phyloP scores from a whole-genome alignment of 148 eudicot species.

The Drosera capensis region DNA sequence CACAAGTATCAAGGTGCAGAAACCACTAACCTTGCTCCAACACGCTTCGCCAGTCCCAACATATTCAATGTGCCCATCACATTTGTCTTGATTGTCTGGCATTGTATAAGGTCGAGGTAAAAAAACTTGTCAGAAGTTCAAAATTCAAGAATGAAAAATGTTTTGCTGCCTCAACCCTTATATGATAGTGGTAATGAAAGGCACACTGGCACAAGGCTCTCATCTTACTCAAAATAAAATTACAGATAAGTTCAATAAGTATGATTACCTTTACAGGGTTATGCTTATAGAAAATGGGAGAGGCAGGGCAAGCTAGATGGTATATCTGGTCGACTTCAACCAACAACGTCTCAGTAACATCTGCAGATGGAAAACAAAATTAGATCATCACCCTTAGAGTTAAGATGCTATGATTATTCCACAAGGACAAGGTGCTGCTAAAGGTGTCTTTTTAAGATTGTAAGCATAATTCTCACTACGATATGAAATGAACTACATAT shows the following conservation, averaged over 20 bases:
- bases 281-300: slow-evolving; percentile 93
- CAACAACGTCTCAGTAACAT: slow-evolving; percentile 80
- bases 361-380: slow-evolving; percentile 20
- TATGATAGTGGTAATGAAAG: too few species aligned
- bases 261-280: slow-evolving; percentile 81
- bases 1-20: background rate
- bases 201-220: background rate
- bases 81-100: slow-evolving; percentile 95
- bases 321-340: slow-evolving; percentile 94
- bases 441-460: too few species aligned
- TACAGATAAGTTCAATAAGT: background rate
- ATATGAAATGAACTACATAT: too few species aligned
- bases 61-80: slow-evolving; percentile 94
- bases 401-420: too few species aligned
- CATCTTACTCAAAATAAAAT: background rate
- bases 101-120: background rate
- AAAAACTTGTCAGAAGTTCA: background rate
- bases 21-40: slow-evolving; percentile 72
- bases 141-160: background rate
- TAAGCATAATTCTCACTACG: too few species aligned
- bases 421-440: background rate
- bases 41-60: slow-evolving; percentile 98
- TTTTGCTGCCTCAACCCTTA: too few species aligned
- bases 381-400: background rate
- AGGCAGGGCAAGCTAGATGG: slow-evolving; percentile 98